Percentiles rank a stretch among this genome's conserved stretches.
Conservation (phyloP, 805 yeast genomes). For the Candida wancherniae region DNA sequence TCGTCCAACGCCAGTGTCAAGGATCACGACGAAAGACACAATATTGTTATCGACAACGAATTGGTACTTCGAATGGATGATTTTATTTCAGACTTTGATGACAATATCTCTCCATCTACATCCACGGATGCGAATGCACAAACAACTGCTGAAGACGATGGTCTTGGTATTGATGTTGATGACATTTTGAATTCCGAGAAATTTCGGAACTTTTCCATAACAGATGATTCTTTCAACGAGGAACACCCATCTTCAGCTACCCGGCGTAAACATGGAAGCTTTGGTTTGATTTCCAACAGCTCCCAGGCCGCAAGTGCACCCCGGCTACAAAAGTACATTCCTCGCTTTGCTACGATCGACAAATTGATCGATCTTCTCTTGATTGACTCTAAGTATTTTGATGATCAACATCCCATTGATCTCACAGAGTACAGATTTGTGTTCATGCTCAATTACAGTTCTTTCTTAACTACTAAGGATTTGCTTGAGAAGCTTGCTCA, state of each 20-base stretch:
- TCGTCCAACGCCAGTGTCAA: neutral
- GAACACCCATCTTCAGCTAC: constrained; percentile 2
- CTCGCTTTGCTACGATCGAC: constrained; percentile 59
- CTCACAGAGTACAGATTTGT: constrained; percentile 39
- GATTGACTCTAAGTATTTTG: constrained; percentile 59
- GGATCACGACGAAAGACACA: constrained; percentile 16
- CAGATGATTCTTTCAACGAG: constrained; percentile 13
- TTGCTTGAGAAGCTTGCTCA: constrained; percentile 37
- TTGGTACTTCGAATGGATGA: constrained; percentile 35
- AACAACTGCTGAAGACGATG: constrained; percentile 22
- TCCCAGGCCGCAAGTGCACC: constrained; percentile 2
- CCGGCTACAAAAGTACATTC: constrained; percentile 20
- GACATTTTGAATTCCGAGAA: constrained; percentile 38
- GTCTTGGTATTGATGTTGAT: constrained; percentile 41
- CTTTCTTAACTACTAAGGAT: constrained; percentile 37
- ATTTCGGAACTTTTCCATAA: constrained; percentile 25
- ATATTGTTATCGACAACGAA: constrained; percentile 26
- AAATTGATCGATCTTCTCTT: constrained; percentile 77
- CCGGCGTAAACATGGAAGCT: constrained; percentile 16
- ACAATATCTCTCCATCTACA: neutral
- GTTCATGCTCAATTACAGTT: constrained; percentile 37
- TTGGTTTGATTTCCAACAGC: constrained; percentile 18
- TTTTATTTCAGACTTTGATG: constrained; percentile 20
- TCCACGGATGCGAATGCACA: constrained; percentile 1
- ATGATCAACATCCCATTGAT: constrained; percentile 29